phyloP scores from a whole-genome alignment of 1,284 basidiomycete genomes.

The Ganoderma resinaceum region DNA sequence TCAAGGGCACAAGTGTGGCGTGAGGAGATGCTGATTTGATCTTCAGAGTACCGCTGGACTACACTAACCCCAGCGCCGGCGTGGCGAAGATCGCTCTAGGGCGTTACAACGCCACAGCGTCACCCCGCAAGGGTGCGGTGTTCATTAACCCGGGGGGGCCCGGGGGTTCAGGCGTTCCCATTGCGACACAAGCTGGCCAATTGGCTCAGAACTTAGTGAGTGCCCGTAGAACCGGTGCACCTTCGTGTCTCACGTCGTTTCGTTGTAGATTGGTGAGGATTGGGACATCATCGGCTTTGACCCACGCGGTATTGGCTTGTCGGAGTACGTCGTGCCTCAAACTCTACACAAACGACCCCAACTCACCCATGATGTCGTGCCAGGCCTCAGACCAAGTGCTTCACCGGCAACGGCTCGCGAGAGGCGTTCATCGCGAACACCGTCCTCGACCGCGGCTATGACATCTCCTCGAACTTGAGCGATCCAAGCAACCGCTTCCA shows the following conservation, averaged over 20 bases:
- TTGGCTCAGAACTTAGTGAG: constrained; percentile 29
- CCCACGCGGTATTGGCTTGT: constrained; percentile 49
- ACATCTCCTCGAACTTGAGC: constrained; percentile 41
- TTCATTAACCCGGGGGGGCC: constrained; percentile 38
- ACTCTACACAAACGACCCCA: not conserved
- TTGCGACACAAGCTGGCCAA: constrained; percentile 23
- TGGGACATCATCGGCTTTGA: constrained; percentile 53
- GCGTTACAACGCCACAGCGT: constrained; percentile 31
- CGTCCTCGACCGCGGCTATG: constrained; percentile 45
- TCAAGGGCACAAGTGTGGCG: not conserved
- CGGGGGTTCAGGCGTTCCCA: constrained; percentile 28
- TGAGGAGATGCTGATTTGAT: not conserved
- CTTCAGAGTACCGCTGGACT: constrained; percentile 36
- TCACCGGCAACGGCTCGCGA: constrained; percentile 36
- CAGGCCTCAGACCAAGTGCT: constrained; percentile 47
- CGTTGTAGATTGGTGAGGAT: constrained; percentile 38
- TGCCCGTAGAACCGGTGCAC: not conserved
- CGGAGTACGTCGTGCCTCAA: constrained; percentile 35
- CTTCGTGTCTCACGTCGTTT: not conserved
- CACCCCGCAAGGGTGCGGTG: constrained; percentile 32
- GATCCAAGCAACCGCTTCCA: constrained; percentile 36
- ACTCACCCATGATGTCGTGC: not conserved
- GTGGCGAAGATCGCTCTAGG: constrained; percentile 35
- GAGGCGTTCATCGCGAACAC: constrained; percentile 47
- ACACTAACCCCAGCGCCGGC: constrained; percentile 33